Evolutionary conservation across 129 eudicot genomes (phyloP).

Genomic region (Artemisia annua): DNA sequence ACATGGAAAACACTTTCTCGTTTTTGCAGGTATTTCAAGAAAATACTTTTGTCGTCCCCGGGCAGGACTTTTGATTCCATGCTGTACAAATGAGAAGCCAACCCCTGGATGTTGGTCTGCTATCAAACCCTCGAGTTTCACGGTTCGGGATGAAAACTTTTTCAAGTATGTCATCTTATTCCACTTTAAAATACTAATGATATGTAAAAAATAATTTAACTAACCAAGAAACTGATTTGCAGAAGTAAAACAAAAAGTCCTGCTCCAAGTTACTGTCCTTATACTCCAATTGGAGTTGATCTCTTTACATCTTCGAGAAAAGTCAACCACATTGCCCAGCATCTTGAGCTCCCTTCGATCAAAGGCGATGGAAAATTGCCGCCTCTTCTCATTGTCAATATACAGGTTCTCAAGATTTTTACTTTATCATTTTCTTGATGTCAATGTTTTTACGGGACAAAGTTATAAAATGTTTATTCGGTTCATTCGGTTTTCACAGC

Average conservation of each 20-base stretch:
- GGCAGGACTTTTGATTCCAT: conserved; percentile 63
- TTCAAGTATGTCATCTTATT: conserved; percentile 45
- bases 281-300: conserved; percentile 78
- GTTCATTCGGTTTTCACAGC: conserved; percentile 53
- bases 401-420: conserved; percentile 47
- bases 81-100: conserved; percentile 51
- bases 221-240: conserved; percentile 31
- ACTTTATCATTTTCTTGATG: conserved; percentile 13
- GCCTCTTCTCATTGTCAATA: conserved; percentile 66
- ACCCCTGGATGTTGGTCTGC: conserved; percentile 70
- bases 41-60: conserved; percentile 57
- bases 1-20: neutral
- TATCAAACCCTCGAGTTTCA: conserved; percentile 69
- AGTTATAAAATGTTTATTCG: conserved; percentile 15
- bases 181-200: neutral
- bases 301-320: conserved; percentile 59
- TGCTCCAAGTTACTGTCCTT: conserved; percentile 67
- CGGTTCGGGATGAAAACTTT: conserved; percentile 62
- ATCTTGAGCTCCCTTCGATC: conserved; percentile 74
- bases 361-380: conserved; percentile 51
- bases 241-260: conserved; percentile 75
- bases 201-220: neutral
- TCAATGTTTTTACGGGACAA: neutral
- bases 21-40: conserved; percentile 50
- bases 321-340: conserved; percentile 82